Conservation (phyloP, 371 early-diverging fungal species). For the Parasitella parasitica region DNA sequence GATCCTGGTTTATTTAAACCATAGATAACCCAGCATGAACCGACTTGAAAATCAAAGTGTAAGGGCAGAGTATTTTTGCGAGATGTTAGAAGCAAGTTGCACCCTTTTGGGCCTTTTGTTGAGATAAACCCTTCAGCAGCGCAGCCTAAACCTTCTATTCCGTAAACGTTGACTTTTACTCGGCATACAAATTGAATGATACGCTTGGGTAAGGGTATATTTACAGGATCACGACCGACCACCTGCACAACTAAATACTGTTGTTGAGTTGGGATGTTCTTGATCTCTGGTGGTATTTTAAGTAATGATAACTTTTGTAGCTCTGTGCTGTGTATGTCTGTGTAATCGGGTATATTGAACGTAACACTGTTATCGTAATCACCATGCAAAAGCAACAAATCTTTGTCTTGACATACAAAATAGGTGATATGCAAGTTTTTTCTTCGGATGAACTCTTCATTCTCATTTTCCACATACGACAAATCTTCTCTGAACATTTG, state of each 20-base stretch:
- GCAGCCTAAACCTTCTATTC: not conserved
- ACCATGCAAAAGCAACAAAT: not conserved
- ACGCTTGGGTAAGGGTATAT: not conserved
- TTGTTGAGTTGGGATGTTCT: not conserved
- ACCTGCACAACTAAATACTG: not conserved
- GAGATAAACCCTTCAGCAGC: not conserved
- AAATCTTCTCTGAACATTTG: not conserved
- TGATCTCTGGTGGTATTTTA: not conserved
- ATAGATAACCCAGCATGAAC: not conserved
- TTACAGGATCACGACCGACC: not conserved
- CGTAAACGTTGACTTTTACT: not conserved
- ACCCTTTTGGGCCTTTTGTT: not conserved
- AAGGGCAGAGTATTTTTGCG: not conserved
- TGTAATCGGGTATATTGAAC: not conserved
- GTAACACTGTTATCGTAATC: not conserved
- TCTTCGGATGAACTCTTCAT: not conserved
- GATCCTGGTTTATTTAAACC: not conserved
- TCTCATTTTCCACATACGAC: not conserved
- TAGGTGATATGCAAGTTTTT: not conserved
- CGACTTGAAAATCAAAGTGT: not conserved
- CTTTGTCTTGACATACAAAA: not conserved
- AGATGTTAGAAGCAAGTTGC: not conserved
- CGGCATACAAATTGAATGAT: not conserved
- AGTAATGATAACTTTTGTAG: not conserved
- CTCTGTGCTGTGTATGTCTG: not conserved